These are phyloP conservation scores for Neurospora sp. DNA, from an alignment of 495 filamentous ascomycete species.

Conservation along the genomic window DNA sequence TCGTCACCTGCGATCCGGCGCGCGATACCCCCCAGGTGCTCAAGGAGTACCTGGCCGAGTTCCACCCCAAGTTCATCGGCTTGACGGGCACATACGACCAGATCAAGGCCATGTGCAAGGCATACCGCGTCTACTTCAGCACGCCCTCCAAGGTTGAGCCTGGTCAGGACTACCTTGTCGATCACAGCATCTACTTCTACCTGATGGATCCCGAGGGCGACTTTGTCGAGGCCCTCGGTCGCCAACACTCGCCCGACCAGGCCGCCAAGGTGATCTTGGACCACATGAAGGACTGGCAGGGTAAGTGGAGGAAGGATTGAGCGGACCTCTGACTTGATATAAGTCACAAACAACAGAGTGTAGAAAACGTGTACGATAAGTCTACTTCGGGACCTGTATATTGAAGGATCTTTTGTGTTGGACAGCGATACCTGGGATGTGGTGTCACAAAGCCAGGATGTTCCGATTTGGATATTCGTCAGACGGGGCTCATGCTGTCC, in stretches of 20 bases:
- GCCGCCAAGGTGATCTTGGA: conserved; percentile 75
- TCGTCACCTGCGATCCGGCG: conserved; percentile 91
- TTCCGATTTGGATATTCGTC: background rate
- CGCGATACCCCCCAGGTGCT: conserved; percentile 80
- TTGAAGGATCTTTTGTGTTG: background rate
- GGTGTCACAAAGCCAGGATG: too few relatives aligned
- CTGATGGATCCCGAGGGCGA: conserved; percentile 98
- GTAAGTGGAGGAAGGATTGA: conserved; percentile 18
- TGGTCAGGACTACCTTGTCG: conserved; percentile 93
- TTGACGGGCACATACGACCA: conserved; percentile 89
- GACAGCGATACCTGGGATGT: background rate
- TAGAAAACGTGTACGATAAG: background rate
- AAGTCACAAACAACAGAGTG: background rate
- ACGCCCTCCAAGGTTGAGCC: conserved; percentile 80
- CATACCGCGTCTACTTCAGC: conserved; percentile 93
- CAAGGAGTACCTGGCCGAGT: conserved; percentile 78
- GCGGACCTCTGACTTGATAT: background rate
- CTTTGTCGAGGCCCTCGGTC: conserved; percentile 92
- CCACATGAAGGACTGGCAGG: conserved; percentile 87
- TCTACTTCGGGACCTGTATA: background rate
- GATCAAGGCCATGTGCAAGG: conserved; percentile 84
- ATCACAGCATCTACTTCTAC: conserved; percentile 99
- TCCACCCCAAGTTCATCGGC: conserved; percentile 79
- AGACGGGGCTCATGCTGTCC: background rate
- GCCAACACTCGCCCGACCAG: conserved; percentile 82